These are phyloP conservation scores for Colletotrichum sp. DNA, from an alignment of 2,329 filamentous ascomycete genomes.

Conservation along the genomic window DNA sequence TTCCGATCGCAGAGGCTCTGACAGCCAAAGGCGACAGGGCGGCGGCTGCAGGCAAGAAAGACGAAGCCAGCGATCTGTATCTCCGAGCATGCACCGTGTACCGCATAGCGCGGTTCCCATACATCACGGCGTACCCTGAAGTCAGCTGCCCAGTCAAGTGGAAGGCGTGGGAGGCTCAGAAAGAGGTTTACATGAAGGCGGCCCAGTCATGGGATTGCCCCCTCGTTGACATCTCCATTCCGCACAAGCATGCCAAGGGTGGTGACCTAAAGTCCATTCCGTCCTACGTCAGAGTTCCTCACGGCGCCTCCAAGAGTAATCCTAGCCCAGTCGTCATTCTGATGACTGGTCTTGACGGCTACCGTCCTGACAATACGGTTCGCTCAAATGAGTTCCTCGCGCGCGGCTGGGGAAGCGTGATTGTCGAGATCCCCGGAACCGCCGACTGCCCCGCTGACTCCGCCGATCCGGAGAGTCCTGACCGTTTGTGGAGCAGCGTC, in stretches of 20 bases:
- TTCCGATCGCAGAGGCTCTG: conserved; percentile 65
- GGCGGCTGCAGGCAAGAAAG: conserved; percentile 49
- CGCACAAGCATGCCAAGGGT: conserved; percentile 55
- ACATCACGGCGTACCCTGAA: conserved; percentile 45
- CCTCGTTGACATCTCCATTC: conserved; percentile 65
- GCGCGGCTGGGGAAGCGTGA: conserved; percentile 67
- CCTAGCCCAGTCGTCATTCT: conserved; percentile 56
- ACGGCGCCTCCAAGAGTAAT: conserved; percentile 6
- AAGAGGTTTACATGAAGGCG: conserved; percentile 66
- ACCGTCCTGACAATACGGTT: conserved; percentile 66
- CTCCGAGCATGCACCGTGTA: conserved; percentile 76
- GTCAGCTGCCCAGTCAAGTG: conserved; percentile 55
- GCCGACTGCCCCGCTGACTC: conserved; percentile 71
- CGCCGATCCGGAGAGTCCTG: conserved; percentile 61
- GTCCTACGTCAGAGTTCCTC: conserved; percentile 68
- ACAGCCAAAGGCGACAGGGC: conserved; percentile 56
- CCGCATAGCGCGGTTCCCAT: conserved; percentile 75
- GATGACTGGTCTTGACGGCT: conserved; percentile 67
- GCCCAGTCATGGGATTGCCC: conserved; percentile 59
- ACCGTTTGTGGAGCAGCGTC: conserved; percentile 67
- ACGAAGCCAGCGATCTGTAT: conserved; percentile 65
- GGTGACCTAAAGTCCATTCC: conserved; percentile 63
- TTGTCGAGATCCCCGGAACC: conserved; percentile 55
- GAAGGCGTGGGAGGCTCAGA: conserved; percentile 69
- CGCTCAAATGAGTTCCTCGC: conserved; percentile 66